Evolutionary conservation across 2,329 filamentous ascomycete species (phyloP).

Genomic region (Teratosphaeria epicoccoides): DNA sequence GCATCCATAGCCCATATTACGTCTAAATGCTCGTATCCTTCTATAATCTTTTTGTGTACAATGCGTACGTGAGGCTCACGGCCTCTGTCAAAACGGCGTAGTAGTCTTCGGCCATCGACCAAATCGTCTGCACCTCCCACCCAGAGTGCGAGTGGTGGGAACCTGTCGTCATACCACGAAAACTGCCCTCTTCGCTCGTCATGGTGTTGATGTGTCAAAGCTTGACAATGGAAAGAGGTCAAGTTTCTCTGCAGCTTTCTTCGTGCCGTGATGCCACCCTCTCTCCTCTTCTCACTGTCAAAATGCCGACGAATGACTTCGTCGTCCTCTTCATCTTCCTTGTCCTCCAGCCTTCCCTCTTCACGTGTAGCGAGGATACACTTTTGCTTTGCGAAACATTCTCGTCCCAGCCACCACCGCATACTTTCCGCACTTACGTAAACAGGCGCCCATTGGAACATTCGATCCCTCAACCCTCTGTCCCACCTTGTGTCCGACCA

Average conservation of each 20-base stretch:
- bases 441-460: conserved; percentile 88
- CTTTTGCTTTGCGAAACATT: conserved; percentile 74
- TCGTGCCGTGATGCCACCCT: conserved; percentile 18
- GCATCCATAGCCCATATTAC: conserved; percentile 92
- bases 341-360: conserved; percentile 52
- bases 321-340: conserved; percentile 34
- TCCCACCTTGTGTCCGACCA: conserved; percentile 87
- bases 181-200: conserved; percentile 28
- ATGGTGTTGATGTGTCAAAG: conserved; percentile 21
- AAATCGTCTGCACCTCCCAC: conserved; percentile 72
- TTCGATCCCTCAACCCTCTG: conserved; percentile 60
- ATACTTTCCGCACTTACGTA: conserved; percentile 85
- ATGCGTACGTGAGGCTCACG: conserved; percentile 72
- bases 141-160: conserved; percentile 81
- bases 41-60: conserved; percentile 72
- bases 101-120: conserved; percentile 67
- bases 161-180: conserved; percentile 73
- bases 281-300: conserved; percentile 12
- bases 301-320: conserved; percentile 29
- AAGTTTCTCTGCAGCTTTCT: conserved; percentile 22
- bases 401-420: conserved; percentile 87
- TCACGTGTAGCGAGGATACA: conserved; percentile 77
- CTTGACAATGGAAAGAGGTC: conserved; percentile 20
- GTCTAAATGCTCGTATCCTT: conserved; percentile 86
- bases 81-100: conserved; percentile 63